A percentile compares a stretch with the other conserved stretches of the same genome.
phyloP scores from a whole-genome alignment of 306 rosid species.

The Lotus japonicus region DNA sequence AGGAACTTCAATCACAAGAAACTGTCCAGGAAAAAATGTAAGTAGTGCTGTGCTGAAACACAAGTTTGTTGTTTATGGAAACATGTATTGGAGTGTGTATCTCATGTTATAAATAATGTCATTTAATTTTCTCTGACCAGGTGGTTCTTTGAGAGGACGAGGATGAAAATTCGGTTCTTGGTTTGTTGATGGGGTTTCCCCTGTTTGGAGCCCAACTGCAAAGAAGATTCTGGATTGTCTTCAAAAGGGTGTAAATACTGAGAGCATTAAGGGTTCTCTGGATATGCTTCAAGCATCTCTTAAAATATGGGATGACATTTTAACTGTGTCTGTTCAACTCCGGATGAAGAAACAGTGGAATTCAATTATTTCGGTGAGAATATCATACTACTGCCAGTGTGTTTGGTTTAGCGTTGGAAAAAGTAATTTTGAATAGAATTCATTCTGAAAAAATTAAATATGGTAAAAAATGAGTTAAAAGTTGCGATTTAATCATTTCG shows the following conservation, averaged over 20 bases:
- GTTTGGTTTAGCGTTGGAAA: no score
- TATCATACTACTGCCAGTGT: neutral
- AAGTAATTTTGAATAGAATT: no score
- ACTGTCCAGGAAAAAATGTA: slow-evolving; percentile 79
- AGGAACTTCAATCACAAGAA: slow-evolving; percentile 79
- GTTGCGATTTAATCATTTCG: slow-evolving; percentile 58
- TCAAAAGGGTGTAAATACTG: slow-evolving; percentile 43
- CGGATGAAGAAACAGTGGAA: slow-evolving; percentile 77
- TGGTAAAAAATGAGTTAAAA: no score
- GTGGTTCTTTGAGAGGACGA: slow-evolving; percentile 88
- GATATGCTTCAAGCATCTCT: slow-evolving; percentile 42
- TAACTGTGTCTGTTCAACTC: slow-evolving; percentile 77
- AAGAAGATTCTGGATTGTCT: slow-evolving; percentile 55
- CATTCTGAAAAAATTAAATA: no score
- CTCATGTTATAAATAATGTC: no score
- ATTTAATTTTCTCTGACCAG: slow-evolving; percentile 39
- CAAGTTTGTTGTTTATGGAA: slow-evolving; percentile 7
- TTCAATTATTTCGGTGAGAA: slow-evolving; percentile 64
- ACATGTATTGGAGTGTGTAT: neutral
- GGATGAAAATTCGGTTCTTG: slow-evolving; percentile 98
- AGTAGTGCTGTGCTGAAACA: neutral
- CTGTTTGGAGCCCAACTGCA: slow-evolving; percentile 70
- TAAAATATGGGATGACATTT: slow-evolving; percentile 68
- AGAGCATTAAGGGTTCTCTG: slow-evolving; percentile 53
- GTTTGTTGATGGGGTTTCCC: slow-evolving; percentile 89